These are phyloP conservation scores for Puccinia novopanici DNA, from an alignment of 1,284 basidiomycete species.

Conservation along the genomic window DNA sequence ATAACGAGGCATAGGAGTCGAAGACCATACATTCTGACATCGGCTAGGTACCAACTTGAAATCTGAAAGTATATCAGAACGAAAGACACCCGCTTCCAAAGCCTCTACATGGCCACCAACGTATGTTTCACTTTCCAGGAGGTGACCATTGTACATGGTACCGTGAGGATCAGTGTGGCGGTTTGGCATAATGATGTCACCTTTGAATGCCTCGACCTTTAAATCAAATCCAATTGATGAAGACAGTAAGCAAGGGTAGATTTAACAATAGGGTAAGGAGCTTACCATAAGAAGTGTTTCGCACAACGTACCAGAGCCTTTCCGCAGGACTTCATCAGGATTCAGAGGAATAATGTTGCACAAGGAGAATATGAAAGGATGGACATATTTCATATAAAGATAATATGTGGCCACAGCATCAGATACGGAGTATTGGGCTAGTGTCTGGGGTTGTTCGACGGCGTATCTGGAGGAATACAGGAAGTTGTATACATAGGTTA, in stretches of 20 bases:
- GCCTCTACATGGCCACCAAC: constrained; percentile 99
- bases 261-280: constrained; percentile 10
- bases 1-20: constrained; percentile 26
- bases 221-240: not conserved
- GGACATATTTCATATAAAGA: constrained; percentile 99
- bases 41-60: constrained; percentile 92
- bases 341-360: constrained; percentile 98
- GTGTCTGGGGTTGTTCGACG: constrained; percentile 87
- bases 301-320: constrained; percentile 93
- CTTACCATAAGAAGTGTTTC: constrained; percentile 96
- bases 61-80: constrained; percentile 90
- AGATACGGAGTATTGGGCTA: constrained; percentile 98
- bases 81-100: constrained; percentile 95
- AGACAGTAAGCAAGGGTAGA: not conserved
- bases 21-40: constrained; percentile 71
- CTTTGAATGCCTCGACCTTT: constrained; percentile 91
- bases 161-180: constrained; percentile 90
- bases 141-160: constrained; percentile 91
- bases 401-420: constrained; percentile 99
- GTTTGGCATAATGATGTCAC: constrained; percentile 95
- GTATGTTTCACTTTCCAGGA: constrained; percentile 95
- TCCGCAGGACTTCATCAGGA: constrained; percentile 93
- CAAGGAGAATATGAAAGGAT: constrained; percentile 98
- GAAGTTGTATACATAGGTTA: not conserved
- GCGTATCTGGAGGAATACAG: constrained; percentile 71